Evolutionary conservation across 2,329 filamentous ascomycete species (phyloP).

Genomic region (Hymenoscyphus scutula): DNA sequence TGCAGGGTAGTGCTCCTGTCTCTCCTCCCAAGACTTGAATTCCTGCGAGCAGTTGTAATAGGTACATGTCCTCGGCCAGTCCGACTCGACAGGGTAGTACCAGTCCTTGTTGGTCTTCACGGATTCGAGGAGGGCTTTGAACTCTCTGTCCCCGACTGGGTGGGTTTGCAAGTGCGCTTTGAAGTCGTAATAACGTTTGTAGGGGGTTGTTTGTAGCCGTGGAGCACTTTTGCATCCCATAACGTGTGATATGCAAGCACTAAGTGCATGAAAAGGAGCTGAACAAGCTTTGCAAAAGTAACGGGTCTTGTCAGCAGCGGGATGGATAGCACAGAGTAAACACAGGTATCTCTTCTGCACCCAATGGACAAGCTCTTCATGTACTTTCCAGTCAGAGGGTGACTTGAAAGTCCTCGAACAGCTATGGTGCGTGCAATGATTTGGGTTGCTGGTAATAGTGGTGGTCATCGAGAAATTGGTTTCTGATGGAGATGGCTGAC

Average conservation of each 20-base stretch:
- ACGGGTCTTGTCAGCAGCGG: background rate
- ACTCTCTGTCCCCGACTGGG: background rate
- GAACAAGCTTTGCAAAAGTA: background rate
- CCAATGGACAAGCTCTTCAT: constrained; percentile 7
- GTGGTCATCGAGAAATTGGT: background rate
- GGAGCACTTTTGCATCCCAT: background rate
- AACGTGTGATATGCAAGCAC: background rate
- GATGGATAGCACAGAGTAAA: constrained; percentile 2
- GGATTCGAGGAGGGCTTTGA: background rate
- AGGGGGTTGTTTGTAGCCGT: background rate
- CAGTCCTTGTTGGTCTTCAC: background rate
- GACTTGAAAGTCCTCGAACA: background rate
- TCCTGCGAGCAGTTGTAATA: constrained; percentile 4
- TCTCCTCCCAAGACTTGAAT: background rate
- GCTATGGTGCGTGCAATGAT: background rate
- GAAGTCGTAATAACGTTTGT: background rate
- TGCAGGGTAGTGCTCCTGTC: background rate
- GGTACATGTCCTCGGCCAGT: constrained; percentile 2
- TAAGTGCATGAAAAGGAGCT: background rate
- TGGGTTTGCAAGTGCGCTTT: background rate
- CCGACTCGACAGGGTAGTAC: constrained; percentile 4
- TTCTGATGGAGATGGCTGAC: constrained; percentile 3
- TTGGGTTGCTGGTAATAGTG: background rate
- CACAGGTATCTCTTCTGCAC: constrained; percentile 6
- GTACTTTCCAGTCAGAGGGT: background rate